Evolutionary conservation across 2,329 filamentous ascomycete genomes (phyloP), one percentile per base, ranked within the genome.

Genomic region (Ophiostoma himal-ulmi): DNA sequence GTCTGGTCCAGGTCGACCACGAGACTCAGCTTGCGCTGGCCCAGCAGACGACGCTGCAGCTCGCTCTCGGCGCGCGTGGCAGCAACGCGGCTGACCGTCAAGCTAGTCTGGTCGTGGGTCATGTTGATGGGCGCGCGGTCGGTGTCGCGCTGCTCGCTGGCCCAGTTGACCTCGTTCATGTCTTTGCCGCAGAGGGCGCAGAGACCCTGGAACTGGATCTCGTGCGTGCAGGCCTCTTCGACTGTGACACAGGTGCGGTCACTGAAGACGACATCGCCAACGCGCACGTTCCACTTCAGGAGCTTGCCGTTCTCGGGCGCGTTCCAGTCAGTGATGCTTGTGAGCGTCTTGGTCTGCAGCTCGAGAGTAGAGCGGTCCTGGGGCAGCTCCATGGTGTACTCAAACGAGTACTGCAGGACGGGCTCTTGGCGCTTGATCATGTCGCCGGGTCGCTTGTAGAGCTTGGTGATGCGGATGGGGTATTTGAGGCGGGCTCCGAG

Each of bases 1-100:
- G 95, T 99, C 82, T 98, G 94, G 78, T 99, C 95, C 70, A 99
- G 84, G 83, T 99, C 95, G 75, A 99, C 95, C 36, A 99, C 95
- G 64, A 99, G 85, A 65, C 92, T 96, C 64, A 99, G 85, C 81
- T 96, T 97, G 75, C 91, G 88, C 73, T 91, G 87, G 71, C 89
- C 85, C 62, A 99, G 83, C 60, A 99, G 83, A 26, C 94, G 89
- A 72, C 89, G 87, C 82, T 97, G 96, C 17, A 93, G 86, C 75
- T 96, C 91, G 77, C 94, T 89, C 80, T 98, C 94, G 71, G 92
- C 90, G 74, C 88, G 89, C 67, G 87, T 87, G 17, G 95, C 95
- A 77, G 96, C 92, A 71, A 86, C 86, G 75, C 89, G 84, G 79
- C 93, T 97, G 76, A 99, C 92, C 67, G 90, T 93, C 73, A 99